These are phyloP conservation scores for Leccinum angustisporum DNA, from an alignment of 1,284 basidiomycete genomes.

Conservation along the genomic window DNA sequence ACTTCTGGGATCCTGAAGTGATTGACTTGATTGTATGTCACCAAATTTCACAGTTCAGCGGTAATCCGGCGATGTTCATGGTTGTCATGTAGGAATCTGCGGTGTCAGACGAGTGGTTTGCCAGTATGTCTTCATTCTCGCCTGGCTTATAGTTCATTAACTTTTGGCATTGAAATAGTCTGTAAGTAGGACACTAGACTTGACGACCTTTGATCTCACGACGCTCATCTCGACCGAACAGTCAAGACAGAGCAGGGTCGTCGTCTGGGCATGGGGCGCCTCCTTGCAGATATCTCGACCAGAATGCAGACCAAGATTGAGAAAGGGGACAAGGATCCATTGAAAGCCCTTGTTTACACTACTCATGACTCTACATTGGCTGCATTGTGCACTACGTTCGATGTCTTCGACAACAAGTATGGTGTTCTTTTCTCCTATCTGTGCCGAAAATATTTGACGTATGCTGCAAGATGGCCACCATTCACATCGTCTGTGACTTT, in stretches of 20 bases:
- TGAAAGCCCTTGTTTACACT: constrained; percentile 66
- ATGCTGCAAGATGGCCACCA: constrained; percentile 63
- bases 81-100: constrained; percentile 58
- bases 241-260: constrained; percentile 76
- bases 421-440: constrained; percentile 8
- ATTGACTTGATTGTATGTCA: constrained; percentile 57
- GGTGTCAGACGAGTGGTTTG: constrained; percentile 79
- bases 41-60: not conserved
- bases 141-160: not conserved
- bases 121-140: constrained; percentile 41
- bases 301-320: constrained; percentile 62
- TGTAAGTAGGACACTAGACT: constrained; percentile 19
- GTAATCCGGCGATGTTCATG: constrained; percentile 4
- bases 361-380: constrained; percentile 81
- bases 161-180: constrained; percentile 17
- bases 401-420: constrained; percentile 74
- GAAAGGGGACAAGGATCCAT: constrained; percentile 43
- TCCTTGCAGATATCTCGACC: constrained; percentile 60
- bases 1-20: constrained; percentile 63
- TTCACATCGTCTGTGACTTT: constrained; percentile 75
- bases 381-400: constrained; percentile 65
- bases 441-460: not conserved
- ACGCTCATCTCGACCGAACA: constrained; percentile 28
- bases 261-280: constrained; percentile 73
- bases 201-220: constrained; percentile 3